phyloP scores from a whole-genome alignment of 345 rosid genomes.

The Boechera divaricarpa region DNA sequence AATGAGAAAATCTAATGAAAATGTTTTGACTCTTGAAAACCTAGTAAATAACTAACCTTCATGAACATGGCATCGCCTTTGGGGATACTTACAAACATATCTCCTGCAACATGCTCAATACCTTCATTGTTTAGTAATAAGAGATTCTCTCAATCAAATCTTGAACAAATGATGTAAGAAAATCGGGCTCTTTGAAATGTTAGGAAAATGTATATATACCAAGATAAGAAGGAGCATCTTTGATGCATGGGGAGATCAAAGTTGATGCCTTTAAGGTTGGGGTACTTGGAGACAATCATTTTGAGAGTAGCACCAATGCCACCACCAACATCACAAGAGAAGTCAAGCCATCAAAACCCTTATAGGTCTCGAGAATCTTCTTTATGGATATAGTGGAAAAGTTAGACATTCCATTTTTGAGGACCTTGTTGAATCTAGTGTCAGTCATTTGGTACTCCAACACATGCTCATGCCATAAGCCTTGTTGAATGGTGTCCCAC shows the following conservation, averaged over 20 bases:
- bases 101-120: constrained; percentile 71
- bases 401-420: constrained; percentile 56
- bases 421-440: constrained; percentile 45
- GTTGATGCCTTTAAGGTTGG: constrained; percentile 54
- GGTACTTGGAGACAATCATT: constrained; percentile 57
- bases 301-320: constrained; percentile 57
- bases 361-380: constrained; percentile 54
- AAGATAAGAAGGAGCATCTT: constrained; percentile 42
- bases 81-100: constrained; percentile 35
- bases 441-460: neutral
- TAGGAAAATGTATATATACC: neutral
- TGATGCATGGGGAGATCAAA: constrained; percentile 47
- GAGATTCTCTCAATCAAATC: neutral
- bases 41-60: constrained; percentile 54
- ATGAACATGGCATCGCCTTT: constrained; percentile 62
- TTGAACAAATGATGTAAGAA: neutral
- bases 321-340: constrained; percentile 74
- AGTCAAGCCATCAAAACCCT: constrained; percentile 55
- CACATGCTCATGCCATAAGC: constrained; percentile 51
- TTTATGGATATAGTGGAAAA: constrained; percentile 54
- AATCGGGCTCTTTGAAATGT: neutral
- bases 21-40: neutral
- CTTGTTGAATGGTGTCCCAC: constrained; percentile 60
- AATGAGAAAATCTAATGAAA: neutral
- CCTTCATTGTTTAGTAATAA: constrained; percentile 10